Evolutionary conservation across 768 basidiomycete species (phyloP).

Genomic region (Mycena indigotica): DNA sequence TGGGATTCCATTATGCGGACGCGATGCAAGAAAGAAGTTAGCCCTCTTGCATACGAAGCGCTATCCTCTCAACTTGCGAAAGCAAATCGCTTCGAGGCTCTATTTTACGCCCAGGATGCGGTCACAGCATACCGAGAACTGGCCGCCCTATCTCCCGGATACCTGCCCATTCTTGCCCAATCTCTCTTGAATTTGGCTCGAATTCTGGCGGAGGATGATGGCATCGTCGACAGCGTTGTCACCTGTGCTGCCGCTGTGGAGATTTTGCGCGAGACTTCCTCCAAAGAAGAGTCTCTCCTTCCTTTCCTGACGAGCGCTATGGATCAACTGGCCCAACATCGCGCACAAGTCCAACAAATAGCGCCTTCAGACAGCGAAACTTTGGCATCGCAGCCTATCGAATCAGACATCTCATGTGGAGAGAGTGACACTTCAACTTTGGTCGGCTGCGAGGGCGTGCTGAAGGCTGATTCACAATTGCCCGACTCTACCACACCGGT

Average conservation of each 20-base stretch:
- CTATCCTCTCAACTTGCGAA: background rate
- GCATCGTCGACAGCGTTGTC: background rate
- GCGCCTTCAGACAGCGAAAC: too few relatives aligned
- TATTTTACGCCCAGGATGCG: background rate
- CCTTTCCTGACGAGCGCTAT: background rate
- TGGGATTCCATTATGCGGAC: background rate
- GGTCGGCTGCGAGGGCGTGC: too few relatives aligned
- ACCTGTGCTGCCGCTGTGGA: background rate
- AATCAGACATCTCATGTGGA: too few relatives aligned
- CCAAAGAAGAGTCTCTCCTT: background rate
- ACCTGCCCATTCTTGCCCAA: background rate
- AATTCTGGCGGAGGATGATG: background rate
- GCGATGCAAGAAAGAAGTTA: background rate
- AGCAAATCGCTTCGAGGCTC: background rate
- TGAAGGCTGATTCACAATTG: too few relatives aligned
- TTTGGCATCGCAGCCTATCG: too few relatives aligned
- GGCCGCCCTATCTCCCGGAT: background rate
- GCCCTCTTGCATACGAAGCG: background rate
- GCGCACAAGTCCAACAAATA: too few relatives aligned
- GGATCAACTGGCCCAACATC: background rate
- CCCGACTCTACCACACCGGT: too few relatives aligned
- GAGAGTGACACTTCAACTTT: too few relatives aligned
- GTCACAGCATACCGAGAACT: background rate
- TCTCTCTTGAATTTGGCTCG: background rate
- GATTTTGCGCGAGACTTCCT: background rate